phyloP scores from a whole-genome alignment of 306 rosid species.

The Spatholobus suberectus region DNA sequence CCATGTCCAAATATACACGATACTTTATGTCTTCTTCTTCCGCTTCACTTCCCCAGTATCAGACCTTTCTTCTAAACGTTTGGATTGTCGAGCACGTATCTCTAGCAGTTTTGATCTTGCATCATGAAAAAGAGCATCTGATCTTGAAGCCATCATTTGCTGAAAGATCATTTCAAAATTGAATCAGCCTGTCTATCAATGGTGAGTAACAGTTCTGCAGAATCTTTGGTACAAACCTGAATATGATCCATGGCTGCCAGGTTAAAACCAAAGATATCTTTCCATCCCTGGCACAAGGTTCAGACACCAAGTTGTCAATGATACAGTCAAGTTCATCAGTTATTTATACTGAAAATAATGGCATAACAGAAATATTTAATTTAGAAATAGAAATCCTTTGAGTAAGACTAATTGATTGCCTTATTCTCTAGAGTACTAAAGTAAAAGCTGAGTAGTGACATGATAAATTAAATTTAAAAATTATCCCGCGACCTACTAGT shows the following conservation, averaged over 20 bases:
- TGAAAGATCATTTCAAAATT: slow-evolving; percentile 54
- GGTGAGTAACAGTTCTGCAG: slow-evolving; percentile 3
- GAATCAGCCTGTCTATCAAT: slow-evolving; percentile 21
- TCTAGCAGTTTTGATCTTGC: slow-evolving; percentile 75
- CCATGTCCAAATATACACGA: slow-evolving; percentile 25
- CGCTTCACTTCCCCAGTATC: slow-evolving; percentile 60
- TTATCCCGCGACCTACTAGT: neutral
- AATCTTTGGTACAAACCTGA: slow-evolving; percentile 57
- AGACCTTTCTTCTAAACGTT: slow-evolving; percentile 63
- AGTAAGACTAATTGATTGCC: neutral
- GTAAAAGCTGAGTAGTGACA: neutral
- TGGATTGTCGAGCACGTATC: slow-evolving; percentile 79
- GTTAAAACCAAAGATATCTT: slow-evolving; percentile 84
- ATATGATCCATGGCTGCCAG: slow-evolving; percentile 99
- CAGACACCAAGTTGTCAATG: slow-evolving; percentile 34
- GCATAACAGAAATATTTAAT: neutral
- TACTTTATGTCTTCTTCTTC: slow-evolving; percentile 54
- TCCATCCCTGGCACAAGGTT: slow-evolving; percentile 73
- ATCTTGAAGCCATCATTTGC: slow-evolving; percentile 86
- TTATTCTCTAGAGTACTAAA: neutral
- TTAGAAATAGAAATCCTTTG: slow-evolving; percentile 4
- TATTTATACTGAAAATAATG: neutral
- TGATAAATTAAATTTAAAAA: neutral
- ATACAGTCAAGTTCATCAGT: neutral
- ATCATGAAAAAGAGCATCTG: slow-evolving; percentile 80